phyloP scores from a whole-genome alignment of 2,329 filamentous ascomycete genomes.

The Hypoxylon sp. region DNA sequence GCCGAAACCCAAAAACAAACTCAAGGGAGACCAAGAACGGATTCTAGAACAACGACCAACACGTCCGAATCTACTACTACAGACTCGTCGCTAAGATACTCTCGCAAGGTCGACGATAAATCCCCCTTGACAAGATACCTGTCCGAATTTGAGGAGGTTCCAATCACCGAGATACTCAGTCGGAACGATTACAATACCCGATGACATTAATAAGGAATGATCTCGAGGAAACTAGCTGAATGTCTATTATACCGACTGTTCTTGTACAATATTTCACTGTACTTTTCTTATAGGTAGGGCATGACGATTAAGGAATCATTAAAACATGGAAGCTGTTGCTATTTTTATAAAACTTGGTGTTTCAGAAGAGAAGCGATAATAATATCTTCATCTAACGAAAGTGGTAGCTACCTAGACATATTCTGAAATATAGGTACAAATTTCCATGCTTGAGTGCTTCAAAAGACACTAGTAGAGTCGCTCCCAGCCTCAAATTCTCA shows the following conservation, averaged over 20 bases:
- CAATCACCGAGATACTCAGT: constrained; percentile 27
- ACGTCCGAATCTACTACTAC: background rate
- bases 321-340: background rate
- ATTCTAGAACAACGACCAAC: constrained; percentile 1
- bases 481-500: constrained; percentile 7
- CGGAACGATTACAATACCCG: constrained; percentile 1
- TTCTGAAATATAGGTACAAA: background rate
- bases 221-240: background rate
- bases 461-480: background rate
- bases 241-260: background rate
- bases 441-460: background rate
- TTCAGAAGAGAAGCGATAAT: background rate
- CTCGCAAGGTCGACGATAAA: background rate
- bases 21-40: background rate
- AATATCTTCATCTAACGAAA: constrained; percentile 9
- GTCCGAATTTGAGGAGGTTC: constrained; percentile 18
- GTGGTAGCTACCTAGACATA: constrained; percentile 6
- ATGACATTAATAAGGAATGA: background rate
- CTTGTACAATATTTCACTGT: background rate
- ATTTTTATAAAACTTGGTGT: background rate
- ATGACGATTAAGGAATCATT: background rate
- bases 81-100: background rate
- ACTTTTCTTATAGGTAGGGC: background rate
- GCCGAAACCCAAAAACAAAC: background rate
- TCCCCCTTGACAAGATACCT: constrained; percentile 24